Conservation (phyloP, 306 rosid species). For the Inga oerstediana region DNA sequence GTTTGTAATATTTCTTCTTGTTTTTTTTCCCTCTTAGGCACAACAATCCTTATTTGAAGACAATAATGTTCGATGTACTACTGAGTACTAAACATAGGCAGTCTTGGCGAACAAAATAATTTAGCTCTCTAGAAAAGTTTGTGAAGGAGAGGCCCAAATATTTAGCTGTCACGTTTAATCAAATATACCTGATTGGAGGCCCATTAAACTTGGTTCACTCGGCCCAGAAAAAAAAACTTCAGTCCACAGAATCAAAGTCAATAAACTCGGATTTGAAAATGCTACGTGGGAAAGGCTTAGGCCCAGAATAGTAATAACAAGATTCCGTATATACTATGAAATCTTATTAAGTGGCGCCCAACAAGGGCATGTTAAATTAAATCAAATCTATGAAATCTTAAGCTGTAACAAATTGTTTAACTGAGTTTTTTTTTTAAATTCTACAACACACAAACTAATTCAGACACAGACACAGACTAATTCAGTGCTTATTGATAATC, state of each 20-base stretch:
- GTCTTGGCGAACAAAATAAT: too few relatives aligned
- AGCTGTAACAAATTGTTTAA: background rate
- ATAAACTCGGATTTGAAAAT: background rate
- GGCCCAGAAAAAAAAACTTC: background rate
- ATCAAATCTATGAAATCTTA: background rate
- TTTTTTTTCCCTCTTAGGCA: too few relatives aligned
- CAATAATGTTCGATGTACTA: too few relatives aligned
- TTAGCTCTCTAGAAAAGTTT: background rate
- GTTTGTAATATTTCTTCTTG: background rate
- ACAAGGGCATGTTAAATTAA: too few relatives aligned
- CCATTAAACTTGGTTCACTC: background rate
- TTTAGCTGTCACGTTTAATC: background rate
- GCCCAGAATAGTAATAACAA: background rate
- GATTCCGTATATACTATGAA: background rate
- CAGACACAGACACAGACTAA: background rate
- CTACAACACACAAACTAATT: background rate
- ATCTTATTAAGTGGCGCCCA: too few relatives aligned
- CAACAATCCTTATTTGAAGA: too few relatives aligned
- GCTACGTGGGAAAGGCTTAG: background rate
- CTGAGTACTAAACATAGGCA: too few relatives aligned
- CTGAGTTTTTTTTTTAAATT: background rate
- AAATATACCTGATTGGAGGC: background rate
- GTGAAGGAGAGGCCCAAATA: background rate
- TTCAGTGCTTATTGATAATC: background rate
- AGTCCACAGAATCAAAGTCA: background rate